Evolutionary conservation across 1,284 basidiomycete species (phyloP).

Genomic region (Blastosporella zonata): DNA sequence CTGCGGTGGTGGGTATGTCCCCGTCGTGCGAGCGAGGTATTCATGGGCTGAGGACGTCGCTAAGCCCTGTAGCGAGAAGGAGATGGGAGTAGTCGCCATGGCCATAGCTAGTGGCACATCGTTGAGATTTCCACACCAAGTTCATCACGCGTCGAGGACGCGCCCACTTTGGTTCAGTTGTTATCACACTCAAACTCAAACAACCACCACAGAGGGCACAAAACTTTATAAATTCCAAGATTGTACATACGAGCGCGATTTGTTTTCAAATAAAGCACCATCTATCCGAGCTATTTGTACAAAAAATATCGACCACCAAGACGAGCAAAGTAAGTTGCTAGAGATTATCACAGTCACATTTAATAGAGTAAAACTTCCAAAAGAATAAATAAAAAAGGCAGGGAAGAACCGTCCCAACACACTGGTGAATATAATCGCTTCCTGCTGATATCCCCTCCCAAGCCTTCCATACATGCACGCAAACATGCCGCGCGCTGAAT

Average conservation of each 20-base stretch:
- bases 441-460: slow-evolving; percentile 11
- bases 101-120: slow-evolving; percentile 11
- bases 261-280: slow-evolving; percentile 8
- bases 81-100: slow-evolving; percentile 17
- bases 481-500: slow-evolving; percentile 5
- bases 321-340: slow-evolving; percentile 10
- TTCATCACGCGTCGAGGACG: slow-evolving; percentile 9
- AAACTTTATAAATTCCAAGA: slow-evolving; percentile 12
- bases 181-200: not conserved
- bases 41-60: slow-evolving; percentile 30
- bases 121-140: not conserved
- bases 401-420: slow-evolving; percentile 18
- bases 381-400: slow-evolving; percentile 16
- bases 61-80: slow-evolving; percentile 35
- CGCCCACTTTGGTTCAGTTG: slow-evolving; percentile 9
- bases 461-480: slow-evolving; percentile 5
- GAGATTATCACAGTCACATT: slow-evolving; percentile 17
- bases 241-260: slow-evolving; percentile 7
- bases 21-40: slow-evolving; percentile 25
- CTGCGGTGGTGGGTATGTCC: slow-evolving; percentile 14
- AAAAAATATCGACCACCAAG: slow-evolving; percentile 15
- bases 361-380: slow-evolving; percentile 15
- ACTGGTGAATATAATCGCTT: slow-evolving; percentile 16
- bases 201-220: not conserved
- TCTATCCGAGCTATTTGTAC: slow-evolving; percentile 21